phyloP scores from a whole-genome alignment of 441 rosid genomes.

The Brassica hybrid region DNA sequence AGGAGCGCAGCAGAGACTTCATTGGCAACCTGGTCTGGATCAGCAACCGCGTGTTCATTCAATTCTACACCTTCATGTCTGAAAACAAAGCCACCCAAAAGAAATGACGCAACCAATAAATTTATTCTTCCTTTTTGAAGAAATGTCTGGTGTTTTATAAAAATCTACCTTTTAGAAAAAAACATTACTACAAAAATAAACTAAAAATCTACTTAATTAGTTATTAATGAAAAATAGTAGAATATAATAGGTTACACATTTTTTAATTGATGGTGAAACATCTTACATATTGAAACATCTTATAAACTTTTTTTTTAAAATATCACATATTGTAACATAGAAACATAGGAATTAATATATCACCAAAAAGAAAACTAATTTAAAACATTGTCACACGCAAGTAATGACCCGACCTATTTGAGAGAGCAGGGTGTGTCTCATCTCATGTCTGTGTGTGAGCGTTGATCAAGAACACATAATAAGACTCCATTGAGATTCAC shows the following conservation, averaged over 20 bases:
- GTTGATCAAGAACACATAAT: too few relatives aligned
- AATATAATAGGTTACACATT: too few relatives aligned
- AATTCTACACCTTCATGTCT: constrained; percentile 3
- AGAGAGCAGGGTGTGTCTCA: background rate
- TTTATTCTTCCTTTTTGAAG: too few relatives aligned
- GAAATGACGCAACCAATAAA: constrained; percentile 13
- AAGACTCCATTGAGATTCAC: too few relatives aligned
- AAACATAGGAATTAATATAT: too few relatives aligned
- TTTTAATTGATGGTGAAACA: too few relatives aligned
- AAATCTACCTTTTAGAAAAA: background rate
- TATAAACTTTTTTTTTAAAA: too few relatives aligned
- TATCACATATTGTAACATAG: too few relatives aligned
- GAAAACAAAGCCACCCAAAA: constrained; percentile 20
- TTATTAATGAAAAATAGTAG: too few relatives aligned
- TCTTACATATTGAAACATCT: too few relatives aligned
- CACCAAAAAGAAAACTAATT: background rate
- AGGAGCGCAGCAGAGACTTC: background rate
- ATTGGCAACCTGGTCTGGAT: constrained; percentile 14
- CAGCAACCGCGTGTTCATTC: constrained; percentile 17
- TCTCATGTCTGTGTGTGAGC: background rate
- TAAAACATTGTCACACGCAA: constrained; percentile 1
- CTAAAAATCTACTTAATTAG: background rate
- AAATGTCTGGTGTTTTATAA: too few relatives aligned
- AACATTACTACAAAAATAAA: background rate
- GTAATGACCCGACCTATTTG: background rate